Conservation (phyloP, 768 basidiomycete species). For the Suillus alpinus region DNA sequence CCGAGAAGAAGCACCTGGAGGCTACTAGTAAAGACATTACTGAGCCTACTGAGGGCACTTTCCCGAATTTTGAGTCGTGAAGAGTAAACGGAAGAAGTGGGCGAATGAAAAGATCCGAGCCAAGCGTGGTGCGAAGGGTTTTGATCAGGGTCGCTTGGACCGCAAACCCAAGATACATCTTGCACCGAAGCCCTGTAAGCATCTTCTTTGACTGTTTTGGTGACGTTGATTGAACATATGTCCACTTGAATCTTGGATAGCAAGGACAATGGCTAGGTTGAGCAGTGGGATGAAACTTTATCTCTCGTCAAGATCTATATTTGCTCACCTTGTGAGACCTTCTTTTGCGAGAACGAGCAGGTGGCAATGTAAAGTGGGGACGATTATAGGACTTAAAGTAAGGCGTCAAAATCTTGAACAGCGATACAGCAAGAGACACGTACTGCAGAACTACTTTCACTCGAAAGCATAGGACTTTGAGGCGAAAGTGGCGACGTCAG, state of each 20-base stretch:
- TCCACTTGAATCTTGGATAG: constrained; percentile 43
- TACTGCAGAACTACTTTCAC: not conserved
- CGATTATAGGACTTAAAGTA: constrained; percentile 16
- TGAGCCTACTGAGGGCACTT: constrained; percentile 45
- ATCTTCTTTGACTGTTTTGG: constrained; percentile 31
- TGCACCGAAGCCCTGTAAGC: constrained; percentile 45
- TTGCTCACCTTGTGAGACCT: constrained; percentile 15
- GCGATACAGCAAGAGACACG: not conserved
- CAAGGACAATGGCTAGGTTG: constrained; percentile 42
- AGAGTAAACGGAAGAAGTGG: constrained; percentile 39
- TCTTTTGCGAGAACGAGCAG: constrained; percentile 16
- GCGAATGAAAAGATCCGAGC: constrained; percentile 47
- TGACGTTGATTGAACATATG: constrained; percentile 47
- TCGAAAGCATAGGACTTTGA: not conserved
- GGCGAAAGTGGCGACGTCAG: not conserved
- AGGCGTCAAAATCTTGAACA: not conserved
- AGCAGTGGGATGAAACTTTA: not conserved
- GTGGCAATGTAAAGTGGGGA: constrained; percentile 15
- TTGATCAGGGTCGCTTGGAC: constrained; percentile 45
- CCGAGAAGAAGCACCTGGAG: constrained; percentile 34
- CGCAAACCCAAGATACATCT: constrained; percentile 38
- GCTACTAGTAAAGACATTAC: constrained; percentile 28
- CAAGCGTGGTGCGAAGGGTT: constrained; percentile 48
- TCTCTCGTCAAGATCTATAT: not conserved
- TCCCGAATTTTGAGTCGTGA: constrained; percentile 42